Evolutionary conservation across 2,329 filamentous ascomycete species (phyloP).

Genomic region (Ophiocordyceps camponoti-saundersi): DNA sequence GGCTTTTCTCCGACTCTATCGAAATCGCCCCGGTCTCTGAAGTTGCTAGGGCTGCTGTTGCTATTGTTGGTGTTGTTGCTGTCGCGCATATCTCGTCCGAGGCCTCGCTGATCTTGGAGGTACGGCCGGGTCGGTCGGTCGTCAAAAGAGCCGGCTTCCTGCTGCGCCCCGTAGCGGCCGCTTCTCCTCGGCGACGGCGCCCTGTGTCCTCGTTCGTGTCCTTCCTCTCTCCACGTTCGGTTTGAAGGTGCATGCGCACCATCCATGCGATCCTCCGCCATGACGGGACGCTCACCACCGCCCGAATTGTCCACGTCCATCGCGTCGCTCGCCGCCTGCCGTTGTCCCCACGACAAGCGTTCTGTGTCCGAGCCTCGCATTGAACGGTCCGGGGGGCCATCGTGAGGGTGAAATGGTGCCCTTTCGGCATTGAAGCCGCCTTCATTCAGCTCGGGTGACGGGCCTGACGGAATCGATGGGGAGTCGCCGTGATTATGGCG

Average conservation of each 20-base stretch:
- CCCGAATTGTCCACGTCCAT: constrained; percentile 16
- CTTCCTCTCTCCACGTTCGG: constrained; percentile 24
- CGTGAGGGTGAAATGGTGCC: constrained; percentile 28
- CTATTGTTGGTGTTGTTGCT: constrained; percentile 10
- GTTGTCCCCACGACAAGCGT: constrained; percentile 11
- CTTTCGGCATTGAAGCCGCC: constrained; percentile 38
- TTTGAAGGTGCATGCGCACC: constrained; percentile 10
- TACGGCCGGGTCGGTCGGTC: constrained; percentile 28
- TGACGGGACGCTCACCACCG: constrained; percentile 29
- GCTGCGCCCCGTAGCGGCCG: constrained; percentile 14
- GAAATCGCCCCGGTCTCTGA: constrained; percentile 16
- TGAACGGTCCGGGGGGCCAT: constrained; percentile 10
- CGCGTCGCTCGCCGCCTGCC: constrained; percentile 10
- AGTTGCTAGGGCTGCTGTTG: constrained; percentile 6
- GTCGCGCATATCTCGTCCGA: constrained; percentile 14
- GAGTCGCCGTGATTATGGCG: constrained; percentile 4
- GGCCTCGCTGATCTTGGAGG: constrained; percentile 14
- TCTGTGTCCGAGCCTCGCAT: constrained; percentile 13
- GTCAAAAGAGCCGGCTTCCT: constrained; percentile 24
- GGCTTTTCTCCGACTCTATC: constrained; percentile 18
- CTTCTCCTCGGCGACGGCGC: constrained; percentile 32
- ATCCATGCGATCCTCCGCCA: constrained; percentile 22
- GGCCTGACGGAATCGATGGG: constrained; percentile 7
- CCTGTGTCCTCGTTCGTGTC: constrained; percentile 21
- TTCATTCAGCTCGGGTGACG: constrained; percentile 16